Conservation (phyloP, 805 yeast species). For the Saturnispora bothae region DNA sequence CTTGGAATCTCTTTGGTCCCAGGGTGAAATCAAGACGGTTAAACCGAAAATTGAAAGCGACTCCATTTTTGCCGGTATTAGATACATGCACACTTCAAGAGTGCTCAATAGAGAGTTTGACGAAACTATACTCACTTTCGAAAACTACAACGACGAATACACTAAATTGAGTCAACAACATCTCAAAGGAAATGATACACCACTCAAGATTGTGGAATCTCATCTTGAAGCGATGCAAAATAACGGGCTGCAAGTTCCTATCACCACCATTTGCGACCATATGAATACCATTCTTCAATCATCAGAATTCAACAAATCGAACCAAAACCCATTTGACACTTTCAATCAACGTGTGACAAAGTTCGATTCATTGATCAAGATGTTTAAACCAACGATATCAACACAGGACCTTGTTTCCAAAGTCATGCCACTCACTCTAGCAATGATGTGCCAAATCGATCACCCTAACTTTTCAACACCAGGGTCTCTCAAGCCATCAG, state of each 20-base stretch:
- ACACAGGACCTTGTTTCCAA: conserved; percentile 13
- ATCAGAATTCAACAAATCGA: conserved; percentile 18
- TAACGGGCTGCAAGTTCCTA: conserved; percentile 19
- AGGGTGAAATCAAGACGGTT: conserved; percentile 13
- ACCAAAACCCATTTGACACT: conserved; percentile 6
- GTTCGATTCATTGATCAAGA: conserved; percentile 13
- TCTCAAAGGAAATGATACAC: conserved; percentile 14
- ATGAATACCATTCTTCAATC: conserved; percentile 21
- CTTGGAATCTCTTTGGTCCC: conserved; percentile 56
- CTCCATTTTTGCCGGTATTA: conserved; percentile 36
- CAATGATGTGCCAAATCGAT: conserved; percentile 23
- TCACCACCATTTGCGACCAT: conserved; percentile 15
- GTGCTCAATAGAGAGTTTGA: conserved; percentile 7
- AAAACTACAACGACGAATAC: conserved; percentile 16
- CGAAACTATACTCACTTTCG: conserved; percentile 9
- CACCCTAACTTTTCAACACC: conserved; percentile 17
- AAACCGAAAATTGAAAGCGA: conserved; percentile 21
- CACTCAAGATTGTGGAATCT: conserved; percentile 12
- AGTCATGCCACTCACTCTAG: conserved; percentile 19
- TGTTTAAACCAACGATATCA: conserved; percentile 17
- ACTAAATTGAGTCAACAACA: conserved; percentile 14
- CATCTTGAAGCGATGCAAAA: conserved; percentile 24
- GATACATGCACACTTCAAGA: conserved; percentile 33
- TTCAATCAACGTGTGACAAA: conserved; percentile 18
- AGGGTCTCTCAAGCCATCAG: conserved; percentile 3